A percentile compares a stretch with the other conserved stretches of the same genome.
Conservation (phyloP, 495 filamentous ascomycete genomes). For the Aspergillus mulundensis region DNA sequence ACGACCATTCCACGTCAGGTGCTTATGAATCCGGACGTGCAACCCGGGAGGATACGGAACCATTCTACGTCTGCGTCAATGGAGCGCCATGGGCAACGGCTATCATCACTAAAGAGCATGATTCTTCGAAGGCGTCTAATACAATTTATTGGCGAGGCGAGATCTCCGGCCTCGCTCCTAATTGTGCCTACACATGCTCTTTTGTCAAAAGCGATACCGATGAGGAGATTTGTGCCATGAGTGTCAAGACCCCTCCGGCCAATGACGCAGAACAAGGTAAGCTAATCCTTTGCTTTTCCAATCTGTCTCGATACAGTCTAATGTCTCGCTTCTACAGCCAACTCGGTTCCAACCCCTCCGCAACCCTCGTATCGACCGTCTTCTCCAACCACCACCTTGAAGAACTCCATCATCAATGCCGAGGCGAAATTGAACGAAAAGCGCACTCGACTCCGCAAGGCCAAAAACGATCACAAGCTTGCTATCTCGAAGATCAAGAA, state of each 20-base stretch:
- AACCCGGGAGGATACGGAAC: conserved; percentile 55
- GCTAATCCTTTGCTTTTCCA: conserved; percentile 4
- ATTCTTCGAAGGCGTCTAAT: conserved; percentile 50
- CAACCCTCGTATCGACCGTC: conserved; percentile 68
- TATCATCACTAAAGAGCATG: conserved; percentile 54
- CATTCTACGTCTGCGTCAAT: conserved; percentile 87
- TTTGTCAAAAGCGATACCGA: conserved; percentile 73
- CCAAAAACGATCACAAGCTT: conserved; percentile 75
- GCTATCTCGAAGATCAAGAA: conserved; percentile 65
- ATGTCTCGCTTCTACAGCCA: conserved; percentile 29
- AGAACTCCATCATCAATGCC: conserved; percentile 77
- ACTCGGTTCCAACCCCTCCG: conserved; percentile 37
- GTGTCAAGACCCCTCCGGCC: conserved; percentile 72
- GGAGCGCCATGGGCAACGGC: conserved; percentile 84
- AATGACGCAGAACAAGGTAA: conserved; percentile 63
- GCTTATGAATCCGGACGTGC: conserved; percentile 31
- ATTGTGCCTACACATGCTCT: conserved; percentile 80
- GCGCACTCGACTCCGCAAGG: conserved; percentile 67
- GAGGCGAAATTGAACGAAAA: conserved; percentile 75
- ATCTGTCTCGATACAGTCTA: background rate
- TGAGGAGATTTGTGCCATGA: conserved; percentile 69
- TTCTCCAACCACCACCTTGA: conserved; percentile 85
- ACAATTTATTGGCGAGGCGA: conserved; percentile 67
- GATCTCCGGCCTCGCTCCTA: conserved; percentile 82
- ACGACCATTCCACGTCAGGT: conserved; percentile 31